Conservation (phyloP, 2,329 filamentous ascomycete genomes). For the Chaetomiaceae sp. region DNA sequence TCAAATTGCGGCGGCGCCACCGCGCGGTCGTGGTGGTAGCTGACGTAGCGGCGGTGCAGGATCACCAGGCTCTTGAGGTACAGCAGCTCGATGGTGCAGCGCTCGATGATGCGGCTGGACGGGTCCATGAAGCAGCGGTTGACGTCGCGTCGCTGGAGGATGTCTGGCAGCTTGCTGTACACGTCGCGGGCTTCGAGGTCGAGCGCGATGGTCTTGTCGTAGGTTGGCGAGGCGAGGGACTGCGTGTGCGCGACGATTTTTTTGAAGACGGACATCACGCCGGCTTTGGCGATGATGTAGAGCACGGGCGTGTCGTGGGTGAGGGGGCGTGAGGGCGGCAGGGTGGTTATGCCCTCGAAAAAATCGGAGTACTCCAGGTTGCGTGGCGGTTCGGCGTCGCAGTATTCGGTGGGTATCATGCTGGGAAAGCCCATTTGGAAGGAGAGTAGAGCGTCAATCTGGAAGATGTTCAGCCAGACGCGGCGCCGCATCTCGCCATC, state of each 20-base stretch:
- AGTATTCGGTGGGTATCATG: constrained; percentile 35
- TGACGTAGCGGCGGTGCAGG: constrained; percentile 28
- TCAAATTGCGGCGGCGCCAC: background rate
- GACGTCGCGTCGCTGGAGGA: background rate
- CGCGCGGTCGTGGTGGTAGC: background rate
- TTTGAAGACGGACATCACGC: constrained; percentile 25
- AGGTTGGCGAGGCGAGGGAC: background rate
- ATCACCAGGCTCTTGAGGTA: constrained; percentile 27
- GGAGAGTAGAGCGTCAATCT: constrained; percentile 40
- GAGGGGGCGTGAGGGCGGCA: constrained; percentile 27
- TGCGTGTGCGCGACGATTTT: constrained; percentile 21
- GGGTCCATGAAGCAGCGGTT: constrained; percentile 26
- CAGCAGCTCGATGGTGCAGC: constrained; percentile 28
- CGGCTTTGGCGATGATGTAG: constrained; percentile 28
- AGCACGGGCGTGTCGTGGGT: constrained; percentile 16
- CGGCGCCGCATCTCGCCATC: constrained; percentile 38
- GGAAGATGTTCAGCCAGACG: constrained; percentile 34
- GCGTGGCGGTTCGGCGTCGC: constrained; percentile 32
- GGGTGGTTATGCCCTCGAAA: constrained; percentile 22
- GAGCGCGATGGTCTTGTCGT: background rate
- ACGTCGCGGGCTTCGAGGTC: background rate
- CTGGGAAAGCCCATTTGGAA: constrained; percentile 44
- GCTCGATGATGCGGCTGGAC: constrained; percentile 23
- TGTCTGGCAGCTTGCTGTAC: background rate
- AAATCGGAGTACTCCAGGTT: constrained; percentile 38